Evolutionary conservation across 2,329 filamentous ascomycete species (phyloP).

Genomic region (Escovopsis sp.): DNA sequence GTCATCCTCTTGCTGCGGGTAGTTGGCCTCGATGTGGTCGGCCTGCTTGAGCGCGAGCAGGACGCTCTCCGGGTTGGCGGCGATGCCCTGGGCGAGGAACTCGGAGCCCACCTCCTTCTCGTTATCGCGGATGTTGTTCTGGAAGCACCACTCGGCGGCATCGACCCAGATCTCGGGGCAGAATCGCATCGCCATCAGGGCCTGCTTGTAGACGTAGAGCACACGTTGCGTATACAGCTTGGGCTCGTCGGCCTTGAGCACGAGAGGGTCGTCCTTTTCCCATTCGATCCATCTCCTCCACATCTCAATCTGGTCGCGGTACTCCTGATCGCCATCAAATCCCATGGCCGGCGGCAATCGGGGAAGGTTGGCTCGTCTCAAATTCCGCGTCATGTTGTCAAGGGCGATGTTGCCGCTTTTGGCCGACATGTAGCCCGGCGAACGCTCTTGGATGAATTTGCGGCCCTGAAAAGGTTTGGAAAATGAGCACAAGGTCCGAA

Average conservation of each 20-base stretch:
- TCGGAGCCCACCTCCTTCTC: slow-evolving; percentile 49
- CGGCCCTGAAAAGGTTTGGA: slow-evolving; percentile 46
- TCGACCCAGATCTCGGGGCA: slow-evolving; percentile 96
- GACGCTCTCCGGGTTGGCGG: slow-evolving; percentile 86
- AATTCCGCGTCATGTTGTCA: slow-evolving; percentile 69
- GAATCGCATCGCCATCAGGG: slow-evolving; percentile 82
- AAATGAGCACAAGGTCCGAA: slow-evolving; percentile 4
- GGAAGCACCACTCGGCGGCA: slow-evolving; percentile 81
- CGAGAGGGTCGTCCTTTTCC: slow-evolving; percentile 87
- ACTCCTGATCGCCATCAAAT: slow-evolving; percentile 78
- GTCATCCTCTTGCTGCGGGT: slow-evolving; percentile 62
- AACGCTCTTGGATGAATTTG: slow-evolving; percentile 87
- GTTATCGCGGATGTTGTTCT: slow-evolving; percentile 52
- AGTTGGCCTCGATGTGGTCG: slow-evolving; percentile 69
- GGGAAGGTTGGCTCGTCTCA: slow-evolving; percentile 66
- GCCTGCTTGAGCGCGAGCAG: slow-evolving; percentile 79
- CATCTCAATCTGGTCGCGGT: slow-evolving; percentile 63
- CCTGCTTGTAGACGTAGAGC: slow-evolving; percentile 84
- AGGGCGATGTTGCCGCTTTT: slow-evolving; percentile 78
- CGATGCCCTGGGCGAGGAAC: slow-evolving; percentile 67
- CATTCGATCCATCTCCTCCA: slow-evolving; percentile 93
- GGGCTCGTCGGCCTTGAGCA: slow-evolving; percentile 68
- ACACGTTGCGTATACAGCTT: slow-evolving; percentile 63
- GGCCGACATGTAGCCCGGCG: slow-evolving; percentile 89
- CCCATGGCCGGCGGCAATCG: slow-evolving; percentile 68